Evolutionary conservation across 495 filamentous ascomycete genomes (phyloP), one percentile per base, ranked within the genome.

Genomic region (Aspergillus carlsbadensis): DNA sequence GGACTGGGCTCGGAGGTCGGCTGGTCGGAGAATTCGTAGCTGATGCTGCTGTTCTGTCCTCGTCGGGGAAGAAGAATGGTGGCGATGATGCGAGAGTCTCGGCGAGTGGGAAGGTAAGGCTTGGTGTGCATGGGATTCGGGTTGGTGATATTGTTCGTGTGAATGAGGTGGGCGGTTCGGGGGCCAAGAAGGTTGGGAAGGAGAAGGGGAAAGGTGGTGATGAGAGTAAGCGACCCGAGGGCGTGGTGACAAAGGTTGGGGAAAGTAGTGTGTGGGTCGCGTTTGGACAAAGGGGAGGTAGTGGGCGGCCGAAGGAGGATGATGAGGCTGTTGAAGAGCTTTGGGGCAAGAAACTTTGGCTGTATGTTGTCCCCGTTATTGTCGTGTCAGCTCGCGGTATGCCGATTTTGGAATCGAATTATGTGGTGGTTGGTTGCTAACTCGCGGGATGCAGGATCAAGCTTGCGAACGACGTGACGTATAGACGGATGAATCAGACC

Each of bases 391-490:
- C 42, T 15, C 26, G 7, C 33, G 18, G 15, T 26, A 31, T 57
- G 24, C 31, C 10, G 15, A 41, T 13, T 20, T 40, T 37, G 24
- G 8, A 13, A 14, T 6, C 8, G 42, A 49, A 2, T 7, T 34
- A 58, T 33, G 20, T 29, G 37, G 15, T 31, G 14, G 22, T 15
- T 15, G 17, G 17, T 44, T 42, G 53, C 54, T 65, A 15, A 62
- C 33, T 26, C 29, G 22, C 13, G 52, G n/a, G 13, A 52, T 54
- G 40, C 60, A 87, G 84, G 40, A 86, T 98, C 18, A 98, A 98
- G 76, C 74, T 98, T 64, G 91, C 94, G 14, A 96, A 98, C 71
- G 95, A 98, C 74, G 87, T 96, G 60, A 96, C 92, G 35, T 92
- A 88, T 72, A 82, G 88, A 72, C 79, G 91, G 62, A 96, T 99